These are phyloP conservation scores for Neonectria punicea DNA, from an alignment of 2,329 filamentous ascomycete species.

Conservation along the genomic window DNA sequence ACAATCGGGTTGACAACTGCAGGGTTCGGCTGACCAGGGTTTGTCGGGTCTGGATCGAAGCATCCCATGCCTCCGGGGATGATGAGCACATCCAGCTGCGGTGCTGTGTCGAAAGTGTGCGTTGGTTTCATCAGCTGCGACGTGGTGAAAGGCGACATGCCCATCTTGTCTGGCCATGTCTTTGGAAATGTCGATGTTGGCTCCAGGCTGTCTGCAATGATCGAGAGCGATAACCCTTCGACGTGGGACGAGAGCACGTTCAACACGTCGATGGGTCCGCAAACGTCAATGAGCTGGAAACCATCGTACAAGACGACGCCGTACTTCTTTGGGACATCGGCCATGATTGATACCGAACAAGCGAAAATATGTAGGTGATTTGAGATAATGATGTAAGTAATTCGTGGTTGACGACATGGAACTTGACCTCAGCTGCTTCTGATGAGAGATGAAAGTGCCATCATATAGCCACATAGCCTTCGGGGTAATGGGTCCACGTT, in stretches of 20 bases:
- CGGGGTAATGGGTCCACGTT: not conserved
- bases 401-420: not conserved
- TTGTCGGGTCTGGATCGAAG: slow-evolving; percentile 21
- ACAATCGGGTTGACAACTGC: slow-evolving; percentile 46
- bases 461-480: not conserved
- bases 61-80: slow-evolving; percentile 64
- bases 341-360: not conserved
- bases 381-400: not conserved
- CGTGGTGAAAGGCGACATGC: slow-evolving; percentile 23
- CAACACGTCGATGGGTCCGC: slow-evolving; percentile 25
- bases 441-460: no score
- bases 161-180: slow-evolving; percentile 24
- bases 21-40: slow-evolving; percentile 36
- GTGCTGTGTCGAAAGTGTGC: slow-evolving; percentile 56
- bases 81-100: slow-evolving; percentile 63
- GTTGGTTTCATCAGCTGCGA: slow-evolving; percentile 41
- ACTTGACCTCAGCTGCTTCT: no score
- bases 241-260: slow-evolving; percentile 22
- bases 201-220: slow-evolving; percentile 20
- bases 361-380: not conserved
- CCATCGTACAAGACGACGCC: slow-evolving; percentile 50
- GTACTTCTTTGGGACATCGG: not conserved
- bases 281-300: slow-evolving; percentile 52
- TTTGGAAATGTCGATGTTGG: slow-evolving; percentile 25
- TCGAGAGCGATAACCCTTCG: slow-evolving; percentile 16